These are phyloP conservation scores for Dendrocalamus sinicus DNA, from an alignment of 176 grass and related monocot genomes.

Conservation along the genomic window DNA sequence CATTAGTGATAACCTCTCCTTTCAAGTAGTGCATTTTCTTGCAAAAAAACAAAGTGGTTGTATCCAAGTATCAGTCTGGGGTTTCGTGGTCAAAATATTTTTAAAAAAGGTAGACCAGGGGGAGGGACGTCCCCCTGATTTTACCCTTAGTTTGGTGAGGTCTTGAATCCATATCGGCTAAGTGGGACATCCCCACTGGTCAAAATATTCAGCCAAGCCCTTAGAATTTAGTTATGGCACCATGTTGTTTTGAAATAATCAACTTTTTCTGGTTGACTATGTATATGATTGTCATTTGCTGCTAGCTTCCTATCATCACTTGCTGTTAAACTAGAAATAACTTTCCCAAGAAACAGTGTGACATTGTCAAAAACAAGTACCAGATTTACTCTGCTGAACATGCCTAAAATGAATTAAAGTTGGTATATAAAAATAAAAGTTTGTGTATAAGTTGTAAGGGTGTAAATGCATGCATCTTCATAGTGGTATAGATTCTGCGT, in stretches of 20 bases:
- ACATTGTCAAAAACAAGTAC: not conserved
- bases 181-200: not conserved
- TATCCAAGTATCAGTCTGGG: constrained; percentile 3
- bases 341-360: not conserved
- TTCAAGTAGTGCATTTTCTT: constrained; percentile 11
- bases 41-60: not conserved
- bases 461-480: not conserved
- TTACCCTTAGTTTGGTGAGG: too few relatives aligned
- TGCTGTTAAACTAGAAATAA: not conserved
- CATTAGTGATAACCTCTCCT: not conserved
- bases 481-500: not conserved
- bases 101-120: too few relatives aligned
- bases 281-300: constrained; percentile 6
- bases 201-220: not conserved
- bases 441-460: not conserved
- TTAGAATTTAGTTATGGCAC: not conserved
- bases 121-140: too few relatives aligned
- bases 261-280: constrained; percentile 12
- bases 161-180: too few relatives aligned
- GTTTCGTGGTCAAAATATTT: constrained; percentile 9
- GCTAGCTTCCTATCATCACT: not conserved
- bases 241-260: constrained; percentile 18
- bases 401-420: constrained; percentile 4
- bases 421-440: not conserved
- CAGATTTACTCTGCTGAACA: not conserved